Conservation (phyloP, 73 alveolate genomes). For the Breviolum minutum region DNA sequence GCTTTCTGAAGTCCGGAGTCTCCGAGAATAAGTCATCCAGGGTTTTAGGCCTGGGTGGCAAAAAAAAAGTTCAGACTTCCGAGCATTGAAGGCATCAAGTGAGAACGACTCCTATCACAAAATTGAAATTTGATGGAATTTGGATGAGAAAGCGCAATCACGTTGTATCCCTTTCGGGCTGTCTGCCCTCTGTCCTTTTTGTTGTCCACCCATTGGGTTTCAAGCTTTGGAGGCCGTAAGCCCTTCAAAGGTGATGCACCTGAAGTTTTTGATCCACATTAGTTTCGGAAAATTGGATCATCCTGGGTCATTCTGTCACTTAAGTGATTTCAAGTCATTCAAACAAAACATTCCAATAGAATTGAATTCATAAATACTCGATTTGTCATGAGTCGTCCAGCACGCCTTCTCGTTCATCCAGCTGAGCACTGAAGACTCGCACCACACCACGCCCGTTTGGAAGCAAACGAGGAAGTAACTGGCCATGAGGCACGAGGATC, state of each 20-base stretch:
- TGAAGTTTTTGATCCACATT: neutral
- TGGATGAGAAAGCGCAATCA: no score
- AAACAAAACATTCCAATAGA: neutral
- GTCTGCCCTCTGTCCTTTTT: neutral
- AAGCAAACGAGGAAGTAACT: constrained; percentile 59
- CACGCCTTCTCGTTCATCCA: constrained; percentile 30
- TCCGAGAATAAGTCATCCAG: constrained; percentile 50
- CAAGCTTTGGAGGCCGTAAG: constrained; percentile 33
- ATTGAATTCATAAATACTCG: no score
- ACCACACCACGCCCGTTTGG: constrained; percentile 39
- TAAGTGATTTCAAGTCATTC: neutral
- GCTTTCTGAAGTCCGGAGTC: constrained; percentile 45
- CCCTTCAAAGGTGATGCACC: constrained; percentile 30
- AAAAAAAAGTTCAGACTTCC: no score
- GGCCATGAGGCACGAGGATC: neutral
- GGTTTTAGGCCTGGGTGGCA: constrained; percentile 14
- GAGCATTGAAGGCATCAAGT: no score
- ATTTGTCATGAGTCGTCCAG: neutral
- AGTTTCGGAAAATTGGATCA: no score
- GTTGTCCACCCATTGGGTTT: neutral
- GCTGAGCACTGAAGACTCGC: constrained; percentile 61
- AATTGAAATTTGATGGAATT: no score
- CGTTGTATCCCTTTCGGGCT: neutral
- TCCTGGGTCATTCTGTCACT: no score
- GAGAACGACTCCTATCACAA: no score